Base-by-base conservation (phyloP, 2,329 filamentous ascomycete species). In the Bipolaris bicolor region DNA sequence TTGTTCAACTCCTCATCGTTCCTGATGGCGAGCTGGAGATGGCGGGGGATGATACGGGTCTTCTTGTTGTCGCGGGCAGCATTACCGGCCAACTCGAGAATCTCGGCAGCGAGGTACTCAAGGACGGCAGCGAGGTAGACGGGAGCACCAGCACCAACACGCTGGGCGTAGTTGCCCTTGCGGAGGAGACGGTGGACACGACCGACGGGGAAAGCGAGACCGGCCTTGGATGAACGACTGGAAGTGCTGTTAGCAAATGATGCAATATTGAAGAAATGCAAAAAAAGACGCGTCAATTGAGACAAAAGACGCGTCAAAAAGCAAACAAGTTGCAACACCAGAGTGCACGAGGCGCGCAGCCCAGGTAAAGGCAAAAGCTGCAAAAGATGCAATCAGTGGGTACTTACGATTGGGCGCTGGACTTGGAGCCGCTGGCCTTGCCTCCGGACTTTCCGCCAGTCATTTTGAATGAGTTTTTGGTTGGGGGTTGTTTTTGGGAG, bases 1-100 rank as follows among this genome's bases (percentile, higher is more conserved):
- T 97, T 98, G 90, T 98, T 97, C 90, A 98, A 81, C 83, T 99
- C 95, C 87, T 98, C 94, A 81, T 98, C 94, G 84, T 97, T 97
- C 77, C 95, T 90, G 85, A 99, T 99, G 82, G 95, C 95, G 72
- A 99, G 92, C 85, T 99, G 95, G 46, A 99, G 88, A 82, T 99
- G 95, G 82, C 95, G 92, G 67, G 95, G 95, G 62, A 98, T 99
- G 84, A 99, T 99, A 90, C 95, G 93, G 67, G 94, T 99, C 90
- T 98, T 98, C 91, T 99, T 99, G 89, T 98, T 97, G 84, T 99
- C 95, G 74, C 95, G 94, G 65, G 95, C 95, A 75, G 95, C 95
- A 81, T 99, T 99, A 74, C 95, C 95, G 80, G 95, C 95, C 83
- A 99, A 84, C 84, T 99, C 95, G 76, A 99, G 92, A 73, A 99